Evolutionary conservation across 2,329 filamentous ascomycete species (phyloP), one percentile per base, ranked within the genome.

Genomic region (Cytospora paraplurivora): DNA sequence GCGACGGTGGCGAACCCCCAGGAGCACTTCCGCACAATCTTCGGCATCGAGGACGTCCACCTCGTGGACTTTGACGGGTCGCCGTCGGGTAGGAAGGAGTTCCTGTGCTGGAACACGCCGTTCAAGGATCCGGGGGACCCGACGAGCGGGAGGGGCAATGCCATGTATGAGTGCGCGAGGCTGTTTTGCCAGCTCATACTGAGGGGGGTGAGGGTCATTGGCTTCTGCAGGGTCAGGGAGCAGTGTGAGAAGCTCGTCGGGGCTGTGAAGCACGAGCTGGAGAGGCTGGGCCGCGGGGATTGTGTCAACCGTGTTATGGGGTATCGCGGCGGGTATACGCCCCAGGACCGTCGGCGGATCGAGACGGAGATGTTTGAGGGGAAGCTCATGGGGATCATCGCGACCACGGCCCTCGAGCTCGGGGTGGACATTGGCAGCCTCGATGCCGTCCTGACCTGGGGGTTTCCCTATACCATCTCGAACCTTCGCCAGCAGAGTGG

Each of bases 281-380:
- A 85, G 41, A 81, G 81, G 1, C 79, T 97, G 1, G 92, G 92
- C 32, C 83, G 92, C 50, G 76, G 85, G 3, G 93, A 96, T 70
- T 89, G 92, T 44, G 86, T 87, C 70, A 85, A 85, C 34, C 82
- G 94, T 54, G 92, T 99, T 1, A 97, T 97, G 93, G 92, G 91
- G 0, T 99, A 99, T 72, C 87, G 95, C 66, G 95, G 95, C 32
- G 95, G 95, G 0, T 99, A 99, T 72, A 97, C 93, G 3, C 87
- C 94, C 1, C 90, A 96, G 73, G 95, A 99, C 71, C 84, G 95
- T 62, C 86, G 95, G 19, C 82, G 85, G 62, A 97, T 99, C 64
- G 95, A 99, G 75, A 87, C 84, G 33, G 93, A 98, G 73, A 98
- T 99, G 95, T 99, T 99, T 69, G 91, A 96, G 62, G 95, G 95